A percentile compares a stretch with the other conserved stretches of the same genome.
phyloP scores from a whole-genome alignment of 2,329 filamentous ascomycete genomes.

The Beauveria pseudobassiana region DNA sequence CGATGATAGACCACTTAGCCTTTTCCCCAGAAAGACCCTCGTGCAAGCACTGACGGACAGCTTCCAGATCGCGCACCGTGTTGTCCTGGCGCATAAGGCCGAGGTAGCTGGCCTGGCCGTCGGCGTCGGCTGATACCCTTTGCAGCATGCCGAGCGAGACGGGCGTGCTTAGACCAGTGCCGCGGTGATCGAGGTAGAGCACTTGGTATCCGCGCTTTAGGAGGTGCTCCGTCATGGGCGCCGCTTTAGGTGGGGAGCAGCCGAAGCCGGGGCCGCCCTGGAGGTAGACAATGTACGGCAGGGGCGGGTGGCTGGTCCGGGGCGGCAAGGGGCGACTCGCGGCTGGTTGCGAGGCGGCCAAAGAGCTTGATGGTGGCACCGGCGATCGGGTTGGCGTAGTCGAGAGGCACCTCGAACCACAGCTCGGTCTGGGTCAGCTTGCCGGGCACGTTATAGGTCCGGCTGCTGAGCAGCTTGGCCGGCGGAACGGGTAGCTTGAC shows the following conservation, averaged over 20 bases:
- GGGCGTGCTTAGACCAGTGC: slow-evolving; percentile 77
- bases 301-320: slow-evolving; percentile 28
- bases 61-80: slow-evolving; percentile 84
- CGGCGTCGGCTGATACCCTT: slow-evolving; percentile 45
- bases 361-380: slow-evolving; percentile 63
- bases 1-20: slow-evolving; percentile 77
- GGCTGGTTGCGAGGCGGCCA: slow-evolving; percentile 62
- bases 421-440: slow-evolving; percentile 71
- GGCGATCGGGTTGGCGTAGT: slow-evolving; percentile 57
- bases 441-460: slow-evolving; percentile 44
- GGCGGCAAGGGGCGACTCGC: slow-evolving; percentile 53
- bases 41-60: slow-evolving; percentile 69
- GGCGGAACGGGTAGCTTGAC: slow-evolving; percentile 23
- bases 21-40: slow-evolving; percentile 59
- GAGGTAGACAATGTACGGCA: slow-evolving; percentile 61
- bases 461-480: slow-evolving; percentile 34
- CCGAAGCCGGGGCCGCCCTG: slow-evolving; percentile 82
- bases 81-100: slow-evolving; percentile 82
- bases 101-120: slow-evolving; percentile 71
- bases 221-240: slow-evolving; percentile 60
- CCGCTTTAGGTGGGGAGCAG: slow-evolving; percentile 66
- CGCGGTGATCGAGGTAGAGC: slow-evolving; percentile 83
- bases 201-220: slow-evolving; percentile 78
- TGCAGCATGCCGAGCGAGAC: slow-evolving; percentile 67
- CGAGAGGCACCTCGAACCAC: slow-evolving; percentile 79